Conservation (phyloP, 1,139 yeast genomes). For the Taiozyma sp. region DNA sequence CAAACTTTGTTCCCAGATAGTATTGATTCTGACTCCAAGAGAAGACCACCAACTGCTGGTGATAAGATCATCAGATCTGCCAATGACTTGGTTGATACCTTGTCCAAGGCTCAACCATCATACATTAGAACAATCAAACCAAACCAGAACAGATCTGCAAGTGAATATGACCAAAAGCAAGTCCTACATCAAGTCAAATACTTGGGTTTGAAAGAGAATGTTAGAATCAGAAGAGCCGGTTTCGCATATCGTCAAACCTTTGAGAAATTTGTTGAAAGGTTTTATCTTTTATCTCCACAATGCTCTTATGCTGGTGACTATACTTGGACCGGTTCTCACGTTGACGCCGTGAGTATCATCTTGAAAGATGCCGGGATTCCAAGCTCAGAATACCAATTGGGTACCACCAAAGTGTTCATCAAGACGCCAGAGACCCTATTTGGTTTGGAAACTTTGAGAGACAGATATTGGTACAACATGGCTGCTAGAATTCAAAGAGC, state of each 20-base stretch:
- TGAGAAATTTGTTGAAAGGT: conserved; percentile 96
- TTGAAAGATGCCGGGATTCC: conserved; percentile 81
- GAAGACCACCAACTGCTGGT: conserved; percentile 95
- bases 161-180: conserved; percentile 83
- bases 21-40: conserved; percentile 67
- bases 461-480: conserved; percentile 97
- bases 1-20: conserved; percentile 73
- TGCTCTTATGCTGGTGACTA: conserved; percentile 99
- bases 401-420: conserved; percentile 91
- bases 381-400: conserved; percentile 79
- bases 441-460: conserved; percentile 95
- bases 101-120: conserved; percentile 88
- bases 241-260: conserved; percentile 97
- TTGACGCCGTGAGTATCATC: conserved; percentile 77
- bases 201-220: conserved; percentile 94
- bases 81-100: conserved; percentile 81
- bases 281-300: conserved; percentile 78
- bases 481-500: conserved; percentile 97
- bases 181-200: conserved; percentile 96
- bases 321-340: conserved; percentile 87
- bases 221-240: conserved; percentile 97
- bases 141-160: conserved; percentile 86
- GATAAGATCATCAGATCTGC: conserved; percentile 94
- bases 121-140: conserved; percentile 98
- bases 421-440: conserved; percentile 96